Base-by-base conservation (phyloP, 257 asterid genomes). In the Solanum pinnatisectum region DNA sequence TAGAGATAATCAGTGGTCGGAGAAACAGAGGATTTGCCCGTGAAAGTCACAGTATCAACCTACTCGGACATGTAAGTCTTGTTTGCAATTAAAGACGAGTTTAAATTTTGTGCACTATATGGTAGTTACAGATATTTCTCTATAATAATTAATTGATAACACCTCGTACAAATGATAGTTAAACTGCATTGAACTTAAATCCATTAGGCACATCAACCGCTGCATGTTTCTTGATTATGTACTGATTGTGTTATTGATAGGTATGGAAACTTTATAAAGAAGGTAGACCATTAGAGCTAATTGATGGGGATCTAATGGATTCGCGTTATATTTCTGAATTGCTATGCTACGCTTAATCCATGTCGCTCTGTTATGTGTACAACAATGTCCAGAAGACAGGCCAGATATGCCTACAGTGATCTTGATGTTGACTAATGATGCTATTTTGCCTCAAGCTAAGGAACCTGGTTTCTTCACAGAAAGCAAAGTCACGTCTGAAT, bases 11-110 rank as follows among this genome's bases (percentile, higher is more conserved):
- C 2, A 87, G 89, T 73, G 89, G 91, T 49, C 78, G 73, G 12
- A 67, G 81, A 85, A 85, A 67, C 27, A 42, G 87, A 85, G 81
- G 82, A 85, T 85, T 85, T 85, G 7, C 87, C 60, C 2, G 33
- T 71, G 81, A 65, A 85, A 22, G 63, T 83, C 90, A 85, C 60
- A 60, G 73, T 40, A 87, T 87, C 84, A 91, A 89, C 88, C 92
- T 91, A 52, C 89, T 91, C 60, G 91, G 90, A 46, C 90, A 91
- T 89, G 91, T 91, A 89, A 46, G 39, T 27, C 25, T 79, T 76
- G 9, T 33, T 22, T 86, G 40, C 49, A 81, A 70, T 70, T 70
- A 32, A 73, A 33, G 81, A 18, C 3, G 32, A 74, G 32, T 39
- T 37, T 76, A 76, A 37, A 76, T 23, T 39, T 20, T 37, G 33